phyloP scores from a whole-genome alignment of 345 rosid genomes.

The Odontarrhena argentea region DNA sequence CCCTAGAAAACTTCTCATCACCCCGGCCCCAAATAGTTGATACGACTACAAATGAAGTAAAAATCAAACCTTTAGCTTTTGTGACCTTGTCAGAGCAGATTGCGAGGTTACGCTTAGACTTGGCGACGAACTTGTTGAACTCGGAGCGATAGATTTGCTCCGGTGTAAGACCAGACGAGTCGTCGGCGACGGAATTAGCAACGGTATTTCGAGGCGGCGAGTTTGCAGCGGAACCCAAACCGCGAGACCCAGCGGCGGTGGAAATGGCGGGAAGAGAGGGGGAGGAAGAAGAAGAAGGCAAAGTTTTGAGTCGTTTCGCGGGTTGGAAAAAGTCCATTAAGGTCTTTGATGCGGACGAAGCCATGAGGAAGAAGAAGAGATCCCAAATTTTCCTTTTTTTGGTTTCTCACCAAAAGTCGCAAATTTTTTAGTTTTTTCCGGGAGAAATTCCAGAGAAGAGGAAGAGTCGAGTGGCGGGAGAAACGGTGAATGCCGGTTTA shows the following conservation, averaged over 20 bases:
- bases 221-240: slow-evolving; percentile 15
- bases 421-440: not conserved
- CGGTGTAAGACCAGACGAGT: slow-evolving; percentile 50
- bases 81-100: slow-evolving; percentile 61
- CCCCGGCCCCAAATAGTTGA: too few species aligned
- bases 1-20: not conserved
- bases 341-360: slow-evolving; percentile 58
- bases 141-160: slow-evolving; percentile 61
- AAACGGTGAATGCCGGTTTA: slow-evolving; percentile 18
- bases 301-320: slow-evolving; percentile 65
- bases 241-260: slow-evolving; percentile 28
- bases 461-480: slow-evolving; percentile 31
- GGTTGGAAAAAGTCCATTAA: slow-evolving; percentile 71
- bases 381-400: not conserved
- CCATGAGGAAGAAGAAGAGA: slow-evolving; percentile 41
- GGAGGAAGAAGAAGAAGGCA: slow-evolving; percentile 42
- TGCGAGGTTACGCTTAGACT: slow-evolving; percentile 68
- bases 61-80: slow-evolving; percentile 50
- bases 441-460: not conserved
- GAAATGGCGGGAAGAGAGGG: slow-evolving; percentile 27
- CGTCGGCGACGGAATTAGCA: slow-evolving; percentile 29
- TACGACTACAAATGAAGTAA: slow-evolving; percentile 22
- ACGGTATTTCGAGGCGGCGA: slow-evolving; percentile 35
- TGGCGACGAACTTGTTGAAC: slow-evolving; percentile 63
- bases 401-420: slow-evolving; percentile 5